A percentile compares a stretch with the other conserved stretches of the same genome.
phyloP scores from a whole-genome alignment of 176 grass and related monocot species.

The Musa acuminata region DNA sequence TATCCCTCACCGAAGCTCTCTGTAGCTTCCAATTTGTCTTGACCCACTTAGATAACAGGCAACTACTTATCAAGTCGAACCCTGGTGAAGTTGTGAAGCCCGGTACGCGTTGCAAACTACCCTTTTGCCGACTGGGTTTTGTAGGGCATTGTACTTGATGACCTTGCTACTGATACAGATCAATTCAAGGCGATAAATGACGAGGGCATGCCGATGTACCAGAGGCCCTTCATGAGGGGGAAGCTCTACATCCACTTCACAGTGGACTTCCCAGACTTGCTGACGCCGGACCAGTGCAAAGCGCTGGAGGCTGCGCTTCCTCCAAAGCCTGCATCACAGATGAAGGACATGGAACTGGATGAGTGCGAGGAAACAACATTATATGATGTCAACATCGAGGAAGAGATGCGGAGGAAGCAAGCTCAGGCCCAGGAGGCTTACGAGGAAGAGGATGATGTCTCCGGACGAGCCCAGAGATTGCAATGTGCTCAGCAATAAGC shows the following conservation, averaged over 20 bases:
- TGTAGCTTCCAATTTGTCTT: slow-evolving; percentile 60
- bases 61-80: background rate
- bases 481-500: background rate
- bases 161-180: background rate
- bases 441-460: background rate
- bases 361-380: slow-evolving; percentile 6
- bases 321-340: background rate
- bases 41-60: slow-evolving; percentile 34
- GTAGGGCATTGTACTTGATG: background rate
- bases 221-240: slow-evolving; percentile 6
- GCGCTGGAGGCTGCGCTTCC: background rate
- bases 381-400: background rate
- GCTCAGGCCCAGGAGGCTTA: background rate
- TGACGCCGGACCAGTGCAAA: background rate
- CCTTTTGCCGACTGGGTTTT: too few relatives aligned
- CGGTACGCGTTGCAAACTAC: slow-evolving; percentile 7
- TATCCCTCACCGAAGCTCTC: slow-evolving; percentile 40
- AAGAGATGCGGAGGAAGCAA: slow-evolving; percentile 7
- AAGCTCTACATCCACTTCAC: background rate
- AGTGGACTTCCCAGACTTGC: background rate
- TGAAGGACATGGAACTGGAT: background rate
- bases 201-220: slow-evolving; percentile 1
- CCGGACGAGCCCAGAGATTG: background rate
- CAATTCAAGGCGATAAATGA: slow-evolving; percentile 7
- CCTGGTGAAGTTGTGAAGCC: slow-evolving; percentile 51